Conservation (phyloP, 345 rosid genomes). For the Brassica napus region Da-Ae NC_063437.1:6185501-6186000, state of each 20-base stretch:
- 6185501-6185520: constrained; percentile 76
- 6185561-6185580: constrained; percentile 91
- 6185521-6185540: constrained; percentile 81
- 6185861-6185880: constrained; percentile 81
- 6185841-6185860: constrained; percentile 77
- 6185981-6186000: constrained; percentile 65
- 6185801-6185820: constrained; percentile 73
- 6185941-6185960: constrained; percentile 90
- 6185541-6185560: constrained; percentile 82
- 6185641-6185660: constrained; percentile 24
- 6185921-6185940: constrained; percentile 56
- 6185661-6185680: not conserved
- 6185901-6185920: constrained; percentile 70
- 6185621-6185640: constrained; percentile 88
- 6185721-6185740: not conserved
- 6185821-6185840: constrained; percentile 72
- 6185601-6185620: constrained; percentile 83
- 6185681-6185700: not conserved
- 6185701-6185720: not conserved
- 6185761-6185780: constrained; percentile 46
- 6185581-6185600: constrained; percentile 91
- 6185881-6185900: constrained; percentile 83
- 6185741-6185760: not conserved
- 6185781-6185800: constrained; percentile 51
- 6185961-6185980: constrained; percentile 75